Percentiles rank a stretch among this genome's conserved stretches.
Conservation (phyloP, 2,329 filamentous ascomycete genomes). For the Fusarium fracticaudum region DNA sequence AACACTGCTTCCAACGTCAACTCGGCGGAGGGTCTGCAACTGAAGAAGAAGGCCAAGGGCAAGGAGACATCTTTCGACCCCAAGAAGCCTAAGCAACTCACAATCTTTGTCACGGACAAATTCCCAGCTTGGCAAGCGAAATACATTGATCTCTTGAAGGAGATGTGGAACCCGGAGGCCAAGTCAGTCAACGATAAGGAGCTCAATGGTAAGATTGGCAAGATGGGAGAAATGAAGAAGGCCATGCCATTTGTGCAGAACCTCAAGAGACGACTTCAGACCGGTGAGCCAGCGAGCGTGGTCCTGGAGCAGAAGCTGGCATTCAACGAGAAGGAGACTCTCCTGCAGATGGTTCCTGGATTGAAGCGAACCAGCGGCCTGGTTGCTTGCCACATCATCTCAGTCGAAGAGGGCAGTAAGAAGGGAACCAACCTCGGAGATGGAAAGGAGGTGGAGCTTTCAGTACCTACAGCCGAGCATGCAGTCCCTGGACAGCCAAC, state of each 20-base stretch:
- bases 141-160: constrained; percentile 82
- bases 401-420: constrained; percentile 76
- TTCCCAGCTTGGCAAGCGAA: constrained; percentile 94
- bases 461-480: constrained; percentile 69
- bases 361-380: constrained; percentile 80
- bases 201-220: constrained; percentile 79
- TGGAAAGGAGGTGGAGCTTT: constrained; percentile 65
- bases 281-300: constrained; percentile 70
- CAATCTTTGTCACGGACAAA: constrained; percentile 80
- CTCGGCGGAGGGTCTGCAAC: constrained; percentile 81
- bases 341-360: constrained; percentile 80
- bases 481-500: constrained; percentile 85
- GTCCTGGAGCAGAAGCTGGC: constrained; percentile 86
- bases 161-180: constrained; percentile 70
- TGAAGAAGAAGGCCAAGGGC: constrained; percentile 93
- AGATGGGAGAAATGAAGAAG: constrained; percentile 92
- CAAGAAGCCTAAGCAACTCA: constrained; percentile 90
- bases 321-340: constrained; percentile 83
- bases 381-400: constrained; percentile 75
- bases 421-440: constrained; percentile 65
- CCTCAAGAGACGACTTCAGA: constrained; percentile 83
- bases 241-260: constrained; percentile 96
- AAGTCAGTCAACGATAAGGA: constrained; percentile 81
- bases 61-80: constrained; percentile 88
- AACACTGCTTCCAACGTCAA: constrained; percentile 77